Conservation (phyloP, 352 stramenopile genomes). For the Phytophthora quininea region DNA sequence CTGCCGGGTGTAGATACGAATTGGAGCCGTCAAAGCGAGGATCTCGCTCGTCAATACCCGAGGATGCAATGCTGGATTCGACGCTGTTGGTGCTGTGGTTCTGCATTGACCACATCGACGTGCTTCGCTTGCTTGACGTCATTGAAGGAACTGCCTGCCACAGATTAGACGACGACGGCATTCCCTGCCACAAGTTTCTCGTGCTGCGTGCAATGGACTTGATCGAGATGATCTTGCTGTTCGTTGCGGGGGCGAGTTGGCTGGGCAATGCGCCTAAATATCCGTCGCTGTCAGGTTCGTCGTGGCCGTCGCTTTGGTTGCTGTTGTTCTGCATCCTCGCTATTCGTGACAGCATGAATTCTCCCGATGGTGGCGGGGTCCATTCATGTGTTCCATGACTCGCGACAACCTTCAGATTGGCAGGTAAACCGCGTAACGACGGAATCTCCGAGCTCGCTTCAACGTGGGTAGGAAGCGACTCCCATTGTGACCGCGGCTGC, state of each 20-base stretch:
- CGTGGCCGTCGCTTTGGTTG: slow-evolving; percentile 16
- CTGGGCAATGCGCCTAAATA: slow-evolving; percentile 35
- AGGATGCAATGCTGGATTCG: slow-evolving; percentile 27
- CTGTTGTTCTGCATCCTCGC: slow-evolving; percentile 13
- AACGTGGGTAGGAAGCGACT: slow-evolving; percentile 18
- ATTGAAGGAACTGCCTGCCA: slow-evolving; percentile 23
- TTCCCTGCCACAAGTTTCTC: slow-evolving; percentile 30
- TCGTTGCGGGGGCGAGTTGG: slow-evolving; percentile 22
- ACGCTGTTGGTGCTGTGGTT: slow-evolving; percentile 26
- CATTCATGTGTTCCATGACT: slow-evolving; percentile 14
- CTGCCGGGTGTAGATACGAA: slow-evolving; percentile 59
- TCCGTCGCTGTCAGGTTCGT: slow-evolving; percentile 25
- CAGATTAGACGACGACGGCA: slow-evolving; percentile 1
- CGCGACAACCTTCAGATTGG: slow-evolving; percentile 22
- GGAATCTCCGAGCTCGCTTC: slow-evolving; percentile 17
- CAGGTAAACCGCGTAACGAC: slow-evolving; percentile 12
- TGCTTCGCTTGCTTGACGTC: slow-evolving; percentile 16
- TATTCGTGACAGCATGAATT: slow-evolving; percentile 15
- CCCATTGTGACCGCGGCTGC: slow-evolving; percentile 28
- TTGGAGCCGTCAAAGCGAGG: slow-evolving; percentile 20
- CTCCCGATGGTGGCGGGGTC: slow-evolving; percentile 14
- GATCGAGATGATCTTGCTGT: slow-evolving; percentile 67
- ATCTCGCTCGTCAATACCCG: slow-evolving; percentile 7
- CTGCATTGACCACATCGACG: slow-evolving; percentile 16
- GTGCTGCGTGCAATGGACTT: slow-evolving; percentile 45